Evolutionary conservation across 306 rosid genomes (phyloP), one percentile per base, ranked within the genome.

Genomic region (Quercus wislizeni): DNA sequence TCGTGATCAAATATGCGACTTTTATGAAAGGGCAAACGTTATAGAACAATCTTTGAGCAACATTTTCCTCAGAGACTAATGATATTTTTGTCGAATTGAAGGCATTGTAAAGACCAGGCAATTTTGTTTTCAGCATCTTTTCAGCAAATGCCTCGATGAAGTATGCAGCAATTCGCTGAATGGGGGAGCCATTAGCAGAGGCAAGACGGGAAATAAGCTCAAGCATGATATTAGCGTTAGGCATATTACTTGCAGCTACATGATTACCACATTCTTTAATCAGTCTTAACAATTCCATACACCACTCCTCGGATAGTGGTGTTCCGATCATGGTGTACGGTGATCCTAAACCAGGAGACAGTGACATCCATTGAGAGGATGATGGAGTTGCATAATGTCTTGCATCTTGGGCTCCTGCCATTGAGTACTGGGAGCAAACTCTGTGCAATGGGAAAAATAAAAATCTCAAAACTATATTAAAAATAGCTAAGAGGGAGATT

Each of bases 1-100:
- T 94, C 28, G 97, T 89, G 55, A 90, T 74, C 82, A 88, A 72
- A 80, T 91, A 88, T 0, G 97, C 84, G 58, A 91, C 90, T 84
- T 91, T 92, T 54, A 91, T 25, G 82, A 94, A 94, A 6, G 97
- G 99, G 77, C 90, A 92, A 3, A 92, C 71, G 4, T 88, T 91
- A 57, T 86, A 92, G 92, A 94, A 94, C 61, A 78, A 80, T 59
- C 91, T 90, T 27, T 85, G 88, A 56, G 85, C 90, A 20, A 82
- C 71, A 73, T 82, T 83, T 38, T 90, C 92, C 33, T 92, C 94
- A 0, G 88, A 61, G 55, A 89, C 75, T 5, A 88, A 82, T 27
- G 85, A 81, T 64, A 85, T 51, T 71, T 87, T 92, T 0, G 98
- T 85, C 3, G 96, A 83, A 71, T 87, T 87, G 52, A 94, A 82